Base-by-base conservation (phyloP, 2,329 filamentous ascomycete species). In the Epichloe glyceriae region DNA sequence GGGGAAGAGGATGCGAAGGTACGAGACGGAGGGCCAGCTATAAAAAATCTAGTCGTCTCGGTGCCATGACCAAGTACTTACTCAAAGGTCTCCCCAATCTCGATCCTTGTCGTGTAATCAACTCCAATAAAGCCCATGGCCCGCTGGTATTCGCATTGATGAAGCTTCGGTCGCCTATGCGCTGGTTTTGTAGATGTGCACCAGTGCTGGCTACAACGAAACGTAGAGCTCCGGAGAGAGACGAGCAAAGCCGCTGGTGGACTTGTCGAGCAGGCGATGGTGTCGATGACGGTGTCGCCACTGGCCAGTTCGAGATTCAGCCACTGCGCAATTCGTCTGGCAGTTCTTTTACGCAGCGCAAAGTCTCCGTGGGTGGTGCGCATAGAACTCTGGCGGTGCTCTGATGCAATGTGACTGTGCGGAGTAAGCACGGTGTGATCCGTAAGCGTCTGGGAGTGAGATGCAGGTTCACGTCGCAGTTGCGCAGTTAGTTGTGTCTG, bases 71-170 rank as follows among this genome's bases (percentile, higher is more conserved):
- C 8, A 46, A 46, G 35, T 12, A 59, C 60, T 42, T 54, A 62
- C 60, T 60, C 62, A 62, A 52, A 58, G 51, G 57, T 57, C 51
- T 58, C 56, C 58, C 61, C 60, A 52, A 57, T 59, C 59, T 63
- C 62, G 40, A 57, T 66, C 59, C 61, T 60, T 57, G 56, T 58
- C 55, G 50, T 56, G 58, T 53, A 56, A 58, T 53, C 52, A 52
- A 41, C 57, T 60, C 49, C 51, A 60, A 53, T 57, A 58, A 64
- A 64, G 62, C 63, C 62, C 65, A 68, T 68, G 63, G 63, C 65
- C 64, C 61, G 56, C 47, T 49, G 30, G 33, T 40, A 41, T 37
- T 40, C 12, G n/a, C 40, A 46, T 42, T 38, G 46, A 42, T 20
- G 15, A 19, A 43, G 6, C 22, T 20, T 26, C 26, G 11, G 15